Conservation (phyloP, 2,329 filamentous ascomycete species). For the Verticillium longisporum region DNA sequence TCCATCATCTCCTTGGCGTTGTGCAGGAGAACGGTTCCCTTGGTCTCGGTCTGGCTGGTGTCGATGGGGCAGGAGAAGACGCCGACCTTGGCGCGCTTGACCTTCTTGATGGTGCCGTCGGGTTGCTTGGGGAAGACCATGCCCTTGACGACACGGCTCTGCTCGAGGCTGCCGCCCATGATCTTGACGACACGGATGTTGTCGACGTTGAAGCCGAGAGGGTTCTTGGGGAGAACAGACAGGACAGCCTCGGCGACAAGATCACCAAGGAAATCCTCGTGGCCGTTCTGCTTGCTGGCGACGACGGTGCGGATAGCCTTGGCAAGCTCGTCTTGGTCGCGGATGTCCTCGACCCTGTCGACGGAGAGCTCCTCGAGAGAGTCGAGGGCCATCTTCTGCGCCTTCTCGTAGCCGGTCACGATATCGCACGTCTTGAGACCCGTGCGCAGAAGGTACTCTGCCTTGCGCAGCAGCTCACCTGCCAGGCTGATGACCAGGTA, state of each 20-base stretch:
- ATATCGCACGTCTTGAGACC: conserved; percentile 98
- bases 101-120: conserved; percentile 89
- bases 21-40: conserved; percentile 93
- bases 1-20: conserved; percentile 98
- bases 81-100: conserved; percentile 85
- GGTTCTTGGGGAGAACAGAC: conserved; percentile 91
- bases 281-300: conserved; percentile 93
- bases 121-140: conserved; percentile 98
- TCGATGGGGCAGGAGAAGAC: conserved; percentile 97
- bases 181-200: conserved; percentile 99
- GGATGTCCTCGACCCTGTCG: conserved; percentile 82
- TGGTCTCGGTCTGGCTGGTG: conserved; percentile 93
- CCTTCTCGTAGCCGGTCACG: conserved; percentile 90
- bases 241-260: conserved; percentile 82
- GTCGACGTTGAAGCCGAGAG: conserved; percentile 94
- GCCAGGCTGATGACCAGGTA: conserved; percentile 96
- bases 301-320: conserved; percentile 96
- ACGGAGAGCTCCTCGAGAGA: conserved; percentile 82
- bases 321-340: conserved; percentile 74
- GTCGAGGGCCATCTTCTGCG: conserved; percentile 80
- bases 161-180: conserved; percentile 92
- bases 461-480: conserved; percentile 92
- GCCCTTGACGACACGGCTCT: conserved; percentile 90
- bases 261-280: conserved; percentile 78
- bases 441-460: conserved; percentile 93